phyloP scores from a whole-genome alignment of 495 filamentous ascomycete species.

The Penicillium lividum region DNA sequence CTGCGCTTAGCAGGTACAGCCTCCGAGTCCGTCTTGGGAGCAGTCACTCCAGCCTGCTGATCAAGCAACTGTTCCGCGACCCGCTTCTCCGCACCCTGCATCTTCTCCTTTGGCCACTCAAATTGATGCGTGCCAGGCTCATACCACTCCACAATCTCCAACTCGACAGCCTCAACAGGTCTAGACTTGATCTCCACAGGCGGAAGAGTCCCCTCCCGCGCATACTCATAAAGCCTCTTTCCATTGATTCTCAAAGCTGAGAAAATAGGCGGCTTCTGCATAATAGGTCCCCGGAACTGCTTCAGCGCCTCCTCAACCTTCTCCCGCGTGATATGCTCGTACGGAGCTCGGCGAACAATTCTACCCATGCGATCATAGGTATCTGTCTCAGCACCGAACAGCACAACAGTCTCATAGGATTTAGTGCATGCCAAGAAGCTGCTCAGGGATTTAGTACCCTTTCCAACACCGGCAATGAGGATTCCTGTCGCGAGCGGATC shows the following conservation, averaged over 20 bases:
- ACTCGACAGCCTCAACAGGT: conserved; percentile 69
- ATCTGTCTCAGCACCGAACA: conserved; percentile 93
- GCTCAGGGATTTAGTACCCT: conserved; percentile 79
- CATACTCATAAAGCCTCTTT: conserved; percentile 94
- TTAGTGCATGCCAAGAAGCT: conserved; percentile 86
- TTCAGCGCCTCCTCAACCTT: conserved; percentile 74
- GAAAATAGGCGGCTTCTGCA: conserved; percentile 89
- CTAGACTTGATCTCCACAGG: conserved; percentile 81
- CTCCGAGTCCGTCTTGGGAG: conserved; percentile 22
- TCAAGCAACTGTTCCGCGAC: conserved; percentile 69
- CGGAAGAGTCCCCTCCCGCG: conserved; percentile 79
- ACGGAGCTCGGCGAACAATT: conserved; percentile 68
- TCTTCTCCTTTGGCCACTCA: conserved; percentile 73
- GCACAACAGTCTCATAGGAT: conserved; percentile 81
- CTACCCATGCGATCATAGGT: conserved; percentile 86
- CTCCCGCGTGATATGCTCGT: conserved; percentile 75
- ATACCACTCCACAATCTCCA: conserved; percentile 86
- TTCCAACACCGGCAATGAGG: conserved; percentile 81
- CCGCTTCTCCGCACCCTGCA: conserved; percentile 66
- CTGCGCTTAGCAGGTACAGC: conserved; percentile 34
- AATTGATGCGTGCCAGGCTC: conserved; percentile 76
- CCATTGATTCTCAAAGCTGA: conserved; percentile 90
- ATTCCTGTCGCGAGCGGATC: conserved; percentile 95
- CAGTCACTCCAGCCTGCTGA: conserved; percentile 34
- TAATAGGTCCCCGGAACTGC: conserved; percentile 79